A percentile compares a stretch with the other conserved stretches of the same genome.
These are phyloP conservation scores for Suhomyces maxii DNA, from an alignment of 1,139 yeast species.

Conservation along the genomic window DNA sequence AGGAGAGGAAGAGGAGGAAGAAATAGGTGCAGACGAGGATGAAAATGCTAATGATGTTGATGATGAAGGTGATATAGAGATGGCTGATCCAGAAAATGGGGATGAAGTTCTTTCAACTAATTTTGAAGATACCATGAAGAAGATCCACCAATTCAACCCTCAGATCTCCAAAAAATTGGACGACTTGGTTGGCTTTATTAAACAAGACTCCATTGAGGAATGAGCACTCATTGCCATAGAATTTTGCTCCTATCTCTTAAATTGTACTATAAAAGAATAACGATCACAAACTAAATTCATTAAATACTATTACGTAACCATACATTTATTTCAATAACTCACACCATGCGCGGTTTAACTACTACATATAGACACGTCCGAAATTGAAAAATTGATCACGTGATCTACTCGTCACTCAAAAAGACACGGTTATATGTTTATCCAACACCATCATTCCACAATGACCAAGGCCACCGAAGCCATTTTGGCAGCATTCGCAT, in stretches of 20 bases:
- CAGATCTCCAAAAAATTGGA: slow-evolving; percentile 39
- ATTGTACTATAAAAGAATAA: neutral
- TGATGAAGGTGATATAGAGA: slow-evolving; percentile 12
- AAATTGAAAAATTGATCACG: neutral
- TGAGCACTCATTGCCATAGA: neutral
- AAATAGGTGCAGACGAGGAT: slow-evolving; percentile 23
- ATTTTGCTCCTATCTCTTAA: too few relatives aligned
- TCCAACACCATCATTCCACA: slow-evolving; percentile 3
- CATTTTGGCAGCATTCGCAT: slow-evolving; percentile 44
- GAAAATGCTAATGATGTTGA: slow-evolving; percentile 21
- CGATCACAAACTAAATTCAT: too few relatives aligned
- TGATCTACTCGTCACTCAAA: slow-evolving; percentile 6
- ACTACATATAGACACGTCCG: too few relatives aligned
- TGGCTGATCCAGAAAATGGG: slow-evolving; percentile 16
- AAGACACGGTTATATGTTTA: slow-evolving; percentile 7
- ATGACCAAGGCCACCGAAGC: slow-evolving; percentile 78
- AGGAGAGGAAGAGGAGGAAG: slow-evolving; percentile 21
- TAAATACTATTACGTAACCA: too few relatives aligned
- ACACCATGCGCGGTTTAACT: too few relatives aligned
- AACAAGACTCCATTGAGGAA: slow-evolving; percentile 34
- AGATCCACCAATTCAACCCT: slow-evolving; percentile 35
- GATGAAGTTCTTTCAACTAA: slow-evolving; percentile 19
- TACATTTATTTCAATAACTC: too few relatives aligned
- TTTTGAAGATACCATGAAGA: slow-evolving; percentile 24
- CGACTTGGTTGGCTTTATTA: slow-evolving; percentile 47